Evolutionary conservation across 805 yeast species (phyloP).

Genomic region (Metschnikowia arizonensis): DNA sequence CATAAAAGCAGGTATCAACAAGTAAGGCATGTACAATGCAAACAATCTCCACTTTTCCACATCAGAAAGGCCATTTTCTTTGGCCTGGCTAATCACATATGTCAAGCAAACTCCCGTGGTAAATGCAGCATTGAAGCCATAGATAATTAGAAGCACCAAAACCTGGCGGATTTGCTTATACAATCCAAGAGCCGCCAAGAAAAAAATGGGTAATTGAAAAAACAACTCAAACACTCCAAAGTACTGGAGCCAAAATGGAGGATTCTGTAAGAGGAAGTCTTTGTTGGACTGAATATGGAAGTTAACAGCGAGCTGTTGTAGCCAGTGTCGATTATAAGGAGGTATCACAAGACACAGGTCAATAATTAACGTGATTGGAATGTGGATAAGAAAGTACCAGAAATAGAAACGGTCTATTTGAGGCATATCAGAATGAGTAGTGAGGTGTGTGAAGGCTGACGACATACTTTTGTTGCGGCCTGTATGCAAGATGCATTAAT

Average conservation of each 20-base stretch:
- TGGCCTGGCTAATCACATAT: conserved; percentile 39
- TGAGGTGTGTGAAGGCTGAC: no score
- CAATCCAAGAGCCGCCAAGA: conserved; percentile 35
- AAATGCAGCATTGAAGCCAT: conserved; percentile 79
- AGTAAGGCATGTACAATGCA: conserved; percentile 65
- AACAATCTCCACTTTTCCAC: conserved; percentile 42
- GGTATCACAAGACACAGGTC: conserved; percentile 76
- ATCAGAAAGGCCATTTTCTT: conserved; percentile 32
- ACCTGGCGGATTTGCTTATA: conserved; percentile 15
- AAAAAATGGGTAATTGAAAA: conserved; percentile 78
- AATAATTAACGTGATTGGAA: conserved; percentile 69
- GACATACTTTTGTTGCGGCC: no score
- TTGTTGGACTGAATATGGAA: conserved; percentile 64
- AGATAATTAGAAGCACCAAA: conserved; percentile 45
- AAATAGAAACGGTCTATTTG: no score
- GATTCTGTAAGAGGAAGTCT: conserved; percentile 59
- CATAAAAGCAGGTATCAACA: conserved; percentile 59
- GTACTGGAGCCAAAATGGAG: conserved; percentile 68
- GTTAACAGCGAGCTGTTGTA: conserved; percentile 48
- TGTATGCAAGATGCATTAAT: no score
- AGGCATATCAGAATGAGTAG: no score
- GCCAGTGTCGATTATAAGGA: conserved; percentile 34
- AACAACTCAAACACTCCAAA: conserved; percentile 71
- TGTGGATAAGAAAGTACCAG: conserved; percentile 57
- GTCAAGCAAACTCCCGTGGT: conserved; percentile 73